These are phyloP conservation scores for Fomitopsis schrenkii DNA, from an alignment of 1,284 basidiomycete species.

Conservation along the genomic window DNA sequence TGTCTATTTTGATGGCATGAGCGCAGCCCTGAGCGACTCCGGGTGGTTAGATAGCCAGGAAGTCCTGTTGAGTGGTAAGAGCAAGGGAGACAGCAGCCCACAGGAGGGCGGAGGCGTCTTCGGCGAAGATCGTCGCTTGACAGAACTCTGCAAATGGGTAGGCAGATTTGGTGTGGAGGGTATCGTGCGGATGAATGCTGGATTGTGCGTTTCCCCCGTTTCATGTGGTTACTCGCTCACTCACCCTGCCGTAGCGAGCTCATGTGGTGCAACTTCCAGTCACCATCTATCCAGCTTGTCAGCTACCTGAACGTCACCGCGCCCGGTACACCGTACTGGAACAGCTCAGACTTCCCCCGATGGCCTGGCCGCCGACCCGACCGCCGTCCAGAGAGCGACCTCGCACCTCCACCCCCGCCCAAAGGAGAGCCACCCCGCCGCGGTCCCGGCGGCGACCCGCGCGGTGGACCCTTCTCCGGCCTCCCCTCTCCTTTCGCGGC, in stretches of 20 bases:
- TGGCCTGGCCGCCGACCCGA: neutral
- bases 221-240: neutral
- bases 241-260: neutral
- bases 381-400: neutral
- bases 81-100: neutral
- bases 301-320: slow-evolving; percentile 9
- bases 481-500: neutral
- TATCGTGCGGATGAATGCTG: slow-evolving; percentile 8
- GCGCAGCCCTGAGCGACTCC: slow-evolving; percentile 3
- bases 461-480: neutral
- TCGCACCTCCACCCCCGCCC: neutral
- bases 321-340: slow-evolving; percentile 5
- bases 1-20: slow-evolving; percentile 9
- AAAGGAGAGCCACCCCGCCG: neutral
- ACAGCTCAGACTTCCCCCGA: neutral
- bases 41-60: slow-evolving; percentile 10
- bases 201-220: slow-evolving; percentile 1
- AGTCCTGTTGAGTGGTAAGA: slow-evolving; percentile 1
- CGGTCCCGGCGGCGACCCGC: neutral
- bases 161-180: slow-evolving; percentile 3
- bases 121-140: neutral
- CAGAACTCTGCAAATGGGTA: slow-evolving; percentile 3
- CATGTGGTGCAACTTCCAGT: slow-evolving; percentile 9
- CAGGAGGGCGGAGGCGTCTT: neutral
- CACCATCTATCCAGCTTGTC: slow-evolving; percentile 6